Percentiles rank a stretch among this genome's conserved stretches.
These are phyloP conservation scores for Coemansia sp. DNA, from an alignment of 192 early-diverging fungal genomes.

Conservation along the genomic window DNA sequence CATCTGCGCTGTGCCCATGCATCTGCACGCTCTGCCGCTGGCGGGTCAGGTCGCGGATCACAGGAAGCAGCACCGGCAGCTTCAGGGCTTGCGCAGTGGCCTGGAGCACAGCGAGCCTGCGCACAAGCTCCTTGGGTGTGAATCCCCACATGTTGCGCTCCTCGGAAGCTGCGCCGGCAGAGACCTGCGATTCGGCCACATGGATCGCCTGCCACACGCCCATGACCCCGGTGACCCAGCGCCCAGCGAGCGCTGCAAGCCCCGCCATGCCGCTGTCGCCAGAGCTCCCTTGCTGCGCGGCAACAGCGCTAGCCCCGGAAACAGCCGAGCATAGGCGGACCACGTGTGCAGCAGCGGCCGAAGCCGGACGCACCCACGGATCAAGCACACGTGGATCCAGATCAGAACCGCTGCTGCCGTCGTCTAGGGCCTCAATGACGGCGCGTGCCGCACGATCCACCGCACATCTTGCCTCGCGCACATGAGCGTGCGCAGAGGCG, in stretches of 20 bases:
- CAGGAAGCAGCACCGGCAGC: constrained; percentile 23
- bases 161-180: neutral
- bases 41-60: constrained; percentile 12
- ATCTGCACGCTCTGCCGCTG: neutral
- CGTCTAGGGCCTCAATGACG: neutral
- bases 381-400: constrained; percentile 11
- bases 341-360: neutral
- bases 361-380: constrained; percentile 4
- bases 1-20: neutral
- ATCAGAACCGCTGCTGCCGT: neutral
- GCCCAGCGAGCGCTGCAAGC: constrained; percentile 27
- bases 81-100: constrained; percentile 24
- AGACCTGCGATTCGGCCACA: constrained; percentile 30
- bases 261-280: neutral
- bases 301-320: neutral
- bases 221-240: constrained; percentile 45
- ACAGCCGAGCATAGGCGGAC: neutral
- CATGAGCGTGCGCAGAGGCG: neutral
- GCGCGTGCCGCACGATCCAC: neutral
- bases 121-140: constrained; percentile 40
- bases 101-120: constrained; percentile 28
- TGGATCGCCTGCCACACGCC: constrained; percentile 42
- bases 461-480: neutral
- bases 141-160: constrained; percentile 38
- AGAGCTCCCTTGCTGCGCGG: neutral